Evolutionary conservation across 1,284 basidiomycete genomes (phyloP).

Genomic region (Xanthoconium separans): DNA sequence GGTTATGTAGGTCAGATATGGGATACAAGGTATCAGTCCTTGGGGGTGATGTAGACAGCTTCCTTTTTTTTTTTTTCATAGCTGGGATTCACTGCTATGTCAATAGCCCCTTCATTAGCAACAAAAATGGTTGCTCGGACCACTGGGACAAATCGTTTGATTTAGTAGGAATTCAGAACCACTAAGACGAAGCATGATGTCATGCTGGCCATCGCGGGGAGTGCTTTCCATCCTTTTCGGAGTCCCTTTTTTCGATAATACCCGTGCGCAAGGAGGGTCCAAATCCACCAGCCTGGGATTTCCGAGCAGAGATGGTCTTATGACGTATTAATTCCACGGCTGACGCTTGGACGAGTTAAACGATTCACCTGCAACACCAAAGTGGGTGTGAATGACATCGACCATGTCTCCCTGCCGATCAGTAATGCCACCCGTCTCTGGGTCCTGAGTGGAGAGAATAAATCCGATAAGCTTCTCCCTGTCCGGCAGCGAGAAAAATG

Average conservation of each 20-base stretch:
- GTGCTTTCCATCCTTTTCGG: slow-evolving; percentile 65
- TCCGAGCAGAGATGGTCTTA: slow-evolving; percentile 87
- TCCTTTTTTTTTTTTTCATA: slow-evolving; percentile 24
- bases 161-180: slow-evolving; percentile 3
- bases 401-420: slow-evolving; percentile 92
- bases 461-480: slow-evolving; percentile 77
- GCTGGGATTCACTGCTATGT: slow-evolving; percentile 5
- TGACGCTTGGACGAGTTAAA: not conserved
- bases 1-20: slow-evolving; percentile 9
- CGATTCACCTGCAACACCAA: slow-evolving; percentile 83
- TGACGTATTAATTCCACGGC: not conserved
- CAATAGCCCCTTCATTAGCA: not conserved
- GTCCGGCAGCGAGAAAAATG: slow-evolving; percentile 58
- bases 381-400: slow-evolving; percentile 95
- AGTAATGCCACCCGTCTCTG: slow-evolving; percentile 89
- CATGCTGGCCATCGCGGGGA: slow-evolving; percentile 39
- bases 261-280: slow-evolving; percentile 83
- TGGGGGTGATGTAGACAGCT: slow-evolving; percentile 8
- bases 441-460: slow-evolving; percentile 89
- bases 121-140: not conserved
- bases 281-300: slow-evolving; percentile 81
- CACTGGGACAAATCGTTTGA: slow-evolving; percentile 4
- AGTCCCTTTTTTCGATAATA: slow-evolving; percentile 69
- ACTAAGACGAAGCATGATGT: slow-evolving; percentile 8
- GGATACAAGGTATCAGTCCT: not conserved